Evolutionary conservation across 352 stramenopile genomes (phyloP).

Genomic region (Phytophthora vignae): DNA sequence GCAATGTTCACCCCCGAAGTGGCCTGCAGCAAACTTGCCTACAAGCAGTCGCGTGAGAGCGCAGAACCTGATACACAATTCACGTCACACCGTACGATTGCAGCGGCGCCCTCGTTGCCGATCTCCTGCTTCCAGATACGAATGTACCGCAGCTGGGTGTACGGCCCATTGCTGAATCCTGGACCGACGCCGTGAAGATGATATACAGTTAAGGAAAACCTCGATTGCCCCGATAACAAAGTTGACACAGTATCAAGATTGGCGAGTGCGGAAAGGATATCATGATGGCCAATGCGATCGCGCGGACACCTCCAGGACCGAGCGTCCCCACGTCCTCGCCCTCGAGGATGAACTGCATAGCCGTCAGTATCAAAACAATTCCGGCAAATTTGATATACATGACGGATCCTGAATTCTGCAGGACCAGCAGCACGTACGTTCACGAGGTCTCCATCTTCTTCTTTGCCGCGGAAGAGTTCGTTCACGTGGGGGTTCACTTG

Average conservation of each 20-base stretch:
- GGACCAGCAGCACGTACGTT: constrained; percentile 54
- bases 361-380: background rate
- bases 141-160: constrained; percentile 75
- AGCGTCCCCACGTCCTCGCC: constrained; percentile 69
- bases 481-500: constrained; percentile 71
- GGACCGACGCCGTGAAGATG: constrained; percentile 63
- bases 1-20: constrained; percentile 68
- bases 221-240: background rate
- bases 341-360: constrained; percentile 74
- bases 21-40: constrained; percentile 59
- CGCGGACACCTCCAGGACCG: constrained; percentile 68
- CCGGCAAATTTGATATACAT: too few relatives aligned
- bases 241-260: too few relatives aligned
- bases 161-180: constrained; percentile 69
- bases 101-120: constrained; percentile 72
- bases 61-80: too few relatives aligned
- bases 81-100: constrained; percentile 55
- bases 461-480: constrained; percentile 70
- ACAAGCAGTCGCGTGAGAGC: background rate
- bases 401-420: too few relatives aligned
- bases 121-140: constrained; percentile 87
- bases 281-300: constrained; percentile 75
- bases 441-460: constrained; percentile 76
- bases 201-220: constrained; percentile 52
- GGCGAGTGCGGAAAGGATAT: constrained; percentile 63